These are phyloP conservation scores for Quaeritorhiza haematococci DNA, from an alignment of 371 early-diverging fungal species.

Conservation along the genomic window DNA sequence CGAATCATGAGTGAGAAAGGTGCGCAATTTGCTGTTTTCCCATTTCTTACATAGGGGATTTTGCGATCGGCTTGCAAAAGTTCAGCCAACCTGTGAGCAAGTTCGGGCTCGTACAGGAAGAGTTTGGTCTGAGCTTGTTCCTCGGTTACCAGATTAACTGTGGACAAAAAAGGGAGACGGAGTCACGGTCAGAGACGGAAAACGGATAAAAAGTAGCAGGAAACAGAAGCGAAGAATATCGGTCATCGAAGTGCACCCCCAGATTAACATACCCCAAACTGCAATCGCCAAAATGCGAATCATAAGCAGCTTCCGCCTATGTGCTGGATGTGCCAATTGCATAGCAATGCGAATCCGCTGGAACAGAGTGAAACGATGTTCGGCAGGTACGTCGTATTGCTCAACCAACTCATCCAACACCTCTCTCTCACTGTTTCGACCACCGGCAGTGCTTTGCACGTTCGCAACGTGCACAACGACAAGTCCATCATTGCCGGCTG, in stretches of 20 bases:
- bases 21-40: too few species aligned
- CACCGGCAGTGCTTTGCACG: slow-evolving; percentile 14
- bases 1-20: too few species aligned
- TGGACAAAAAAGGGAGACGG: background rate
- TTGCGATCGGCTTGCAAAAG: slow-evolving; percentile 65
- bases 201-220: slow-evolving; percentile 2
- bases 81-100: slow-evolving; percentile 71
- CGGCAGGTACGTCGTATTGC: slow-evolving; percentile 66
- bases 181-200: slow-evolving; percentile 16
- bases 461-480: slow-evolving; percentile 37
- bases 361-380: slow-evolving; percentile 71
- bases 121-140: slow-evolving; percentile 66
- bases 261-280: slow-evolving; percentile 16
- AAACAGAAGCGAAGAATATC: background rate
- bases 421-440: slow-evolving; percentile 29
- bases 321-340: slow-evolving; percentile 40
- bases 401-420: slow-evolving; percentile 42
- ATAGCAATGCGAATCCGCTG: slow-evolving; percentile 74
- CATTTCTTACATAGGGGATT: background rate
- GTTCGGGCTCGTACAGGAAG: slow-evolving; percentile 79
- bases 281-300: slow-evolving; percentile 77
- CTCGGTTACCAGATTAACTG: slow-evolving; percentile 41
- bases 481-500: slow-evolving; percentile 33
- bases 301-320: slow-evolving; percentile 55
- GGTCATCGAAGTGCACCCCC: background rate